These are phyloP conservation scores for Lanmaoa pseudosensibilis DNA, from an alignment of 768 basidiomycete species.

Conservation along the genomic window DNA sequence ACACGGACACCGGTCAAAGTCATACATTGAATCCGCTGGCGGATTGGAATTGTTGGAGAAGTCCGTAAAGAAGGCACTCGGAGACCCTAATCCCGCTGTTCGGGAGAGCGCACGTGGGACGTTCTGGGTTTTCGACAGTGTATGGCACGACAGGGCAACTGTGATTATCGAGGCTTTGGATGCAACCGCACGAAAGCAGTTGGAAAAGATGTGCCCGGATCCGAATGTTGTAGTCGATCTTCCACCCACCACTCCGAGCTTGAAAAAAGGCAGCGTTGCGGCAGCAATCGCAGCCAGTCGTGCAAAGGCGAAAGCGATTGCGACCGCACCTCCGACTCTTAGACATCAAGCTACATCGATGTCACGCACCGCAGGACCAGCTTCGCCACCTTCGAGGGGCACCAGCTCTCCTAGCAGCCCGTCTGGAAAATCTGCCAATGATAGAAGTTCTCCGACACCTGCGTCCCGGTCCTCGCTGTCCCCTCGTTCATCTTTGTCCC, in stretches of 20 bases:
- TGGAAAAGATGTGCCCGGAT: conserved; percentile 83
- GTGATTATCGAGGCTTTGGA: conserved; percentile 70
- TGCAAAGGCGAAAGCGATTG: conserved; percentile 82
- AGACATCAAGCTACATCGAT: conserved; percentile 80
- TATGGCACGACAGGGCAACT: conserved; percentile 74
- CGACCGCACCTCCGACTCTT: conserved; percentile 75
- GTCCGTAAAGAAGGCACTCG: conserved; percentile 67
- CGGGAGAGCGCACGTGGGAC: conserved; percentile 66
- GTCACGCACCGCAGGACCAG: conserved; percentile 51
- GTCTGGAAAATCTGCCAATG: conserved; percentile 41
- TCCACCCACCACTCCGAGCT: conserved; percentile 52
- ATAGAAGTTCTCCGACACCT: conserved; percentile 39
- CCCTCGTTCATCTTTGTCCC: conserved; percentile 46
- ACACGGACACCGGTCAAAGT: conserved; percentile 65
- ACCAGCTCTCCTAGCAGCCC: conserved; percentile 43
- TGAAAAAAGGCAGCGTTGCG: conserved; percentile 80
- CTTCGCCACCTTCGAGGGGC: conserved; percentile 42
- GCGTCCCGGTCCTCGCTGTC: conserved; percentile 49
- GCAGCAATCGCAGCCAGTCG: conserved; percentile 89
- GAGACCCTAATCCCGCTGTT: conserved; percentile 78
- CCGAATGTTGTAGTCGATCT: conserved; percentile 41
- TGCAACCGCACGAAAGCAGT: conserved; percentile 65
- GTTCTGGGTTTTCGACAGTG: conserved; percentile 78
- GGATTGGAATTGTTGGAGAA: conserved; percentile 74
- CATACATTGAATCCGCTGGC: conserved; percentile 66